These are phyloP conservation scores for Neonectria neomacrospora DNA, from an alignment of 2,329 filamentous ascomycete species.

Conservation along the genomic window DNA sequence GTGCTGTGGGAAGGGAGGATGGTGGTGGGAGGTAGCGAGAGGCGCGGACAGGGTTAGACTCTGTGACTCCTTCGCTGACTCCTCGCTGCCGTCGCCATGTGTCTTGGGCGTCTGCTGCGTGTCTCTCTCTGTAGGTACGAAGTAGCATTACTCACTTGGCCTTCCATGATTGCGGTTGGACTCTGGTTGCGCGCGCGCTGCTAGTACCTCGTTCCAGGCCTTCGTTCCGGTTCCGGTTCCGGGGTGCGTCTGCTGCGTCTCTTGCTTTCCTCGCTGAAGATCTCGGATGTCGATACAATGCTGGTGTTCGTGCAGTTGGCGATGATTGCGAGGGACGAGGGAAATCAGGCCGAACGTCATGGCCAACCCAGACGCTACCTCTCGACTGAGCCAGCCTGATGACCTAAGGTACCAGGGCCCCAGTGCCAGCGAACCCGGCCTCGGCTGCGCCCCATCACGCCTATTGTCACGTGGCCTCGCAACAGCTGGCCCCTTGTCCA, in stretches of 20 bases:
- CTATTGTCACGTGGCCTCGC: constrained; percentile 24
- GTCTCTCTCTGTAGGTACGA: neutral
- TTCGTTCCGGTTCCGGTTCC: constrained; percentile 20
- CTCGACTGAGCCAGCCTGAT: constrained; percentile 3
- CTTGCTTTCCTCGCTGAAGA: neutral
- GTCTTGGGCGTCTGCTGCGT: neutral
- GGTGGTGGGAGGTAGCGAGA: constrained; percentile 1
- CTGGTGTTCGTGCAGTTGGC: constrained; percentile 17
- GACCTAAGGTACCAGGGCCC: constrained; percentile 22
- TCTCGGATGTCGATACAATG: neutral
- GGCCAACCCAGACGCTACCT: constrained; percentile 12
- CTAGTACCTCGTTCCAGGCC: constrained; percentile 7
- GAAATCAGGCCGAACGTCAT: constrained; percentile 23
- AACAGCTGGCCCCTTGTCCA: constrained; percentile 1
- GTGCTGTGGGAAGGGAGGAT: constrained; percentile 11
- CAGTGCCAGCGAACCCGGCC: constrained; percentile 5
- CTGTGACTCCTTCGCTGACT: neutral
- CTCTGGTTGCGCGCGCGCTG: constrained; percentile 4
- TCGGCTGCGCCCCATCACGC: constrained; percentile 9
- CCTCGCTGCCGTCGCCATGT: neutral
- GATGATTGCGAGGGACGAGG: constrained; percentile 23
- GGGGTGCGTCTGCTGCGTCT: constrained; percentile 1
- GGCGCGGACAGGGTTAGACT: constrained; percentile 19
- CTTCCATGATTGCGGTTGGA: constrained; percentile 37
- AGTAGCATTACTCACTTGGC: constrained; percentile 38